Percentiles rank a stretch among this genome's conserved stretches.
phyloP scores from a whole-genome alignment of 2,329 filamentous ascomycete genomes.

The Acrocalymma vagum region DNA sequence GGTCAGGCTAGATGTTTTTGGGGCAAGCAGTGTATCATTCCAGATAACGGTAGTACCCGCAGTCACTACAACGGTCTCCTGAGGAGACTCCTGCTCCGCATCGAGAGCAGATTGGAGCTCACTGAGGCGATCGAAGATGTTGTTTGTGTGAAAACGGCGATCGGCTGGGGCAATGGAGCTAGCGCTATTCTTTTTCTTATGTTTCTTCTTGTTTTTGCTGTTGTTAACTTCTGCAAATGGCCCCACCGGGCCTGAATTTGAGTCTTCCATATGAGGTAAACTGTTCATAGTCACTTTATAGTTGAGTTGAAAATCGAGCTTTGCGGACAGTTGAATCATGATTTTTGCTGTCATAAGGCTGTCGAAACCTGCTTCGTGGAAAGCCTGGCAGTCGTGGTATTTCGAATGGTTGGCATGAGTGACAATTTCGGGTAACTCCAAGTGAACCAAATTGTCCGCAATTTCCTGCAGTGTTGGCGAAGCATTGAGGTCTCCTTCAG shows the following conservation, averaged over 20 bases:
- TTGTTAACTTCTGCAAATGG: conserved; percentile 14
- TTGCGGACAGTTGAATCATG: conserved; percentile 64
- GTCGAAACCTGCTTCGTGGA: conserved; percentile 71
- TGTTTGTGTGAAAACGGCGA: conserved; percentile 31
- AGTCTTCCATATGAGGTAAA: conserved; percentile 1
- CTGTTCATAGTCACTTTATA: not conserved
- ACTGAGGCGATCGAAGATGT: conserved; percentile 34
- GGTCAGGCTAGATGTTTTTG: not conserved
- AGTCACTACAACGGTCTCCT: too few species aligned
- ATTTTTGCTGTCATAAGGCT: conserved; percentile 68
- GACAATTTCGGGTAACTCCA: conserved; percentile 53
- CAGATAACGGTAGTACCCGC: too few species aligned
- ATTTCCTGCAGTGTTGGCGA: conserved; percentile 59
- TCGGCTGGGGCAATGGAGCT: conserved; percentile 8
- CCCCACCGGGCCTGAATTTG: conserved; percentile 9
- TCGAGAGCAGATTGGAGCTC: conserved; percentile 13
- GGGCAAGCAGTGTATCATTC: too few species aligned
- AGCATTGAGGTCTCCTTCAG: conserved; percentile 61
- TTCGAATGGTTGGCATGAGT: conserved; percentile 44
- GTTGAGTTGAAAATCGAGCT: conserved; percentile 52
- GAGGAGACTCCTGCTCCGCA: conserved; percentile 1
- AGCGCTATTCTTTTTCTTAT: conserved; percentile 17
- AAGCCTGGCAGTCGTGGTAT: conserved; percentile 50
- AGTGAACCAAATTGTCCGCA: conserved; percentile 50
- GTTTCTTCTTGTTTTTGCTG: conserved; percentile 17